These are phyloP conservation scores for Rhododendron henanense DNA, from an alignment of 148 eudicot species.

Conservation along the genomic window DNA sequence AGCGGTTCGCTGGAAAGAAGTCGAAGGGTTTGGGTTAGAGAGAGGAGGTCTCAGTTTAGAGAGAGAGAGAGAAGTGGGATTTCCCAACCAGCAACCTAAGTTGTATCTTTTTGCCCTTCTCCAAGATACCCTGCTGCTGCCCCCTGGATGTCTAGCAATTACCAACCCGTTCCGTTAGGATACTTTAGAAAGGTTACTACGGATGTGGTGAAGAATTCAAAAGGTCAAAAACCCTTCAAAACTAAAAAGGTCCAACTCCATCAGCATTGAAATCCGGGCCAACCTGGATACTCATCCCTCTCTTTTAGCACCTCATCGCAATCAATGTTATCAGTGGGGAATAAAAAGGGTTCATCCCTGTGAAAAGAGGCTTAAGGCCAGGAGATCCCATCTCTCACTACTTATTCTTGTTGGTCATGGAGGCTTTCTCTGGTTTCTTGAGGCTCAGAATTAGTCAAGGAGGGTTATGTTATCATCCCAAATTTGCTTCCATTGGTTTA, in stretches of 20 bases:
- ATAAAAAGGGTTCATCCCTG: too few relatives aligned
- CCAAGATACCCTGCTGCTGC: not conserved
- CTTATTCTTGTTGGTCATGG: too few relatives aligned
- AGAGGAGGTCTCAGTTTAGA: too few relatives aligned
- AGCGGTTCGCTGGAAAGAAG: too few relatives aligned
- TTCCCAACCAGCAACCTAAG: not conserved
- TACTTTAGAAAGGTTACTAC: not conserved
- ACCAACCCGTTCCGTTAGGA: not conserved
- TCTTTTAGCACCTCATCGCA: not conserved
- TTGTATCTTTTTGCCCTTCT: not conserved
- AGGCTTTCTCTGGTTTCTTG: too few relatives aligned
- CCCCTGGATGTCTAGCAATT: not conserved
- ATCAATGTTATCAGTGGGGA: not conserved
- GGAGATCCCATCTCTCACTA: too few relatives aligned
- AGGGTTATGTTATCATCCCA: too few relatives aligned
- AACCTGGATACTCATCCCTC: not conserved
- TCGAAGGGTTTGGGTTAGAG: too few relatives aligned
- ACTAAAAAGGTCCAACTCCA: not conserved
- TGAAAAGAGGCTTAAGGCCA: too few relatives aligned
- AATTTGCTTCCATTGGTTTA: too few relatives aligned
- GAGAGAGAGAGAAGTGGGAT: too few relatives aligned
- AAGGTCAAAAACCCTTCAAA: not conserved
- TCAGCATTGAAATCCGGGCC: not conserved
- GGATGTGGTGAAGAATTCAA: not conserved
- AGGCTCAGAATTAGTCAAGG: too few relatives aligned